phyloP scores from a whole-genome alignment of 371 early-diverging fungal species.

The Syncephalis plumigaleata region DNA sequence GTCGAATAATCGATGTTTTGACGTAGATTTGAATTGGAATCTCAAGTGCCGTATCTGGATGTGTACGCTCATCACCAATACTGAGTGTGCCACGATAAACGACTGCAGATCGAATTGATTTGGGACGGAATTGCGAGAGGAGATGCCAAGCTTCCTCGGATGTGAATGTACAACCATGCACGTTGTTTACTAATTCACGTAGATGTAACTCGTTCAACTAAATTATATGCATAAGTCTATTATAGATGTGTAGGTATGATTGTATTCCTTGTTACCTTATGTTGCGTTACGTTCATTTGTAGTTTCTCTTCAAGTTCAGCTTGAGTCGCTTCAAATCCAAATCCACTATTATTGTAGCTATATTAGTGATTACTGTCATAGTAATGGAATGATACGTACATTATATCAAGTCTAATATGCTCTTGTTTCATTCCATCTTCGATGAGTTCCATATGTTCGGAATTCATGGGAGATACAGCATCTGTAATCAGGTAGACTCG shows the following conservation, averaged over 20 bases:
- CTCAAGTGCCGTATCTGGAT: slow-evolving; percentile 16
- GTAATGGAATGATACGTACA: too few species aligned
- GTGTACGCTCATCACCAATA: slow-evolving; percentile 23
- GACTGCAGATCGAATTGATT: slow-evolving; percentile 32
- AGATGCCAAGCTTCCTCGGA: slow-evolving; percentile 28
- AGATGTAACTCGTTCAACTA: slow-evolving; percentile 19
- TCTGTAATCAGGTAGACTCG: slow-evolving; percentile 44
- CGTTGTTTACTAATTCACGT: slow-evolving; percentile 12
- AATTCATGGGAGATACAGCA: slow-evolving; percentile 24
- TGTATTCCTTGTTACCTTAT: too few species aligned
- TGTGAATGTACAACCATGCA: slow-evolving; percentile 11
- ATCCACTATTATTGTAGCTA: too few species aligned
- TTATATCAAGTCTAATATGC: too few species aligned
- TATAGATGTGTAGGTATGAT: too few species aligned
- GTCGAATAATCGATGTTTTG: too few species aligned
- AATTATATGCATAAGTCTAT: too few species aligned
- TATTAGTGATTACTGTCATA: too few species aligned
- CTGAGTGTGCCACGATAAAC: slow-evolving; percentile 30
- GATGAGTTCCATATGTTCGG: slow-evolving; percentile 13
- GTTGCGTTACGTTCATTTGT: too few species aligned
- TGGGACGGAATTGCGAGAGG: slow-evolving; percentile 22
- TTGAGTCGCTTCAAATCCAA: too few species aligned
- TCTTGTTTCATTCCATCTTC: too few species aligned
- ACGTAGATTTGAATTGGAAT: slow-evolving; percentile 35
- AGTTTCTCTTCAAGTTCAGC: too few species aligned